Percentiles rank a stretch among this genome's conserved stretches.
Conservation (phyloP, 2,329 filamentous ascomycete species). For the Hymenoscyphus infarciens region DNA sequence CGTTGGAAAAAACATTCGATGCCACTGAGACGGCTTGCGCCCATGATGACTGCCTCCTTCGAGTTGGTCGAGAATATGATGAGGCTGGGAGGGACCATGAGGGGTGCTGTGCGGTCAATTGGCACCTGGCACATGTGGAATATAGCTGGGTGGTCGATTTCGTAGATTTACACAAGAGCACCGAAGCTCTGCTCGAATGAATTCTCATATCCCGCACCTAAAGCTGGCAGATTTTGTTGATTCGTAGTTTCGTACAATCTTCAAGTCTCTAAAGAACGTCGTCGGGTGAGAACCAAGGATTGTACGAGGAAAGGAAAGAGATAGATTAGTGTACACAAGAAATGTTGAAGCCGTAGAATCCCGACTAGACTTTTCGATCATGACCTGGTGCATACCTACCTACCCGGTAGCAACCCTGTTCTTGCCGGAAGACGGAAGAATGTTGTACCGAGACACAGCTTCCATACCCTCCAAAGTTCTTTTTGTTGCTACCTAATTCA, state of each 20-base stretch:
- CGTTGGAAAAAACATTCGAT: constrained; percentile 68
- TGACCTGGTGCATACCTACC: not conserved
- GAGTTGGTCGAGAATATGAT: constrained; percentile 37
- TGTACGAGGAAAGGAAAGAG: constrained; percentile 1
- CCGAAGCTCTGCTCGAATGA: constrained; percentile 47
- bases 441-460: not conserved
- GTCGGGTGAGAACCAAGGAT: not conserved
- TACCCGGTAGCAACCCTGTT: constrained; percentile 16
- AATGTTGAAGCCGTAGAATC: constrained; percentile 22
- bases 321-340: constrained; percentile 3
- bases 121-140: constrained; percentile 41
- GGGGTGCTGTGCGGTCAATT: constrained; percentile 26
- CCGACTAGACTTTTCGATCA: constrained; percentile 28
- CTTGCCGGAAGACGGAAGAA: constrained; percentile 13
- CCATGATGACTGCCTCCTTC: constrained; percentile 62
- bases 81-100: constrained; percentile 16
- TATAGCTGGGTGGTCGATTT: constrained; percentile 37
- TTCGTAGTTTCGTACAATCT: not conserved
- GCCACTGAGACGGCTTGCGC: constrained; percentile 69
- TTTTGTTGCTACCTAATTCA: not conserved
- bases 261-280: not conserved
- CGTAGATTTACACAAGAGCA: constrained; percentile 41
- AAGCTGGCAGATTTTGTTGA: not conserved
- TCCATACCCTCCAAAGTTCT: not conserved
- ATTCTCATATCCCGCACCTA: constrained; percentile 47